Conservation (phyloP, 139 green algal species). For the Protoeuglena noctilucae region DNA sequence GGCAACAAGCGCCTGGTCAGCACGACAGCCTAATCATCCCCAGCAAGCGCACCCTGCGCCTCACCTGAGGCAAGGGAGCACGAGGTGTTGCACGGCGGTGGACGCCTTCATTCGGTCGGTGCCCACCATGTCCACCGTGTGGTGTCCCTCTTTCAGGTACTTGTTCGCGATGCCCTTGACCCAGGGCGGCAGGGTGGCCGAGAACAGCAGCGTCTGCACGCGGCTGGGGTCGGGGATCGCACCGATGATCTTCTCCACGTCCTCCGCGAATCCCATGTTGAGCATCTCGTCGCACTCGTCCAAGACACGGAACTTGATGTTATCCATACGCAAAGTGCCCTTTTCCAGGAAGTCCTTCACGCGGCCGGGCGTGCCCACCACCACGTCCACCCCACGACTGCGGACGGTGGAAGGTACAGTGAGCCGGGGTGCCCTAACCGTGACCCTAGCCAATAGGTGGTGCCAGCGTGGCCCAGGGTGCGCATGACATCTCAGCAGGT, state of each 20-base stretch:
- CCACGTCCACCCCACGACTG: conserved; percentile 84
- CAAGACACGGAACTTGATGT: conserved; percentile 67
- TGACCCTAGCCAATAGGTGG: no score
- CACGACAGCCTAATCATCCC: conserved; percentile 3
- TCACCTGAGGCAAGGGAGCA: conserved; percentile 77
- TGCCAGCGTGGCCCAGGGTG: no score
- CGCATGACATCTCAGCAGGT: no score
- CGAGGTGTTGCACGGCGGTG: conserved; percentile 68
- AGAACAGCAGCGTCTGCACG: conserved; percentile 95
- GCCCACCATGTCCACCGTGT: conserved; percentile 82
- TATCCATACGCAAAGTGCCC: conserved; percentile 57
- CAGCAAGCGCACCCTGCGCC: background rate
- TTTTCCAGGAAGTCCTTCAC: conserved; percentile 90
- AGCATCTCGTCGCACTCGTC: conserved; percentile 99
- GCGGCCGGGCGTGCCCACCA: conserved; percentile 85
- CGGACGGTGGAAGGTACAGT: no score
- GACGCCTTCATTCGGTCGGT: conserved; percentile 73
- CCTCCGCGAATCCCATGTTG: conserved; percentile 99
- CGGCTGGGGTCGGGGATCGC: conserved; percentile 6
- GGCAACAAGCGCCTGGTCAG: conserved; percentile 21
- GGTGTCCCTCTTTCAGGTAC: conserved; percentile 14
- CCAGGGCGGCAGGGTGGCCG: conserved; percentile 86
- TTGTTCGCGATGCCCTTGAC: conserved; percentile 58
- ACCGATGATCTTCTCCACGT: conserved; percentile 91
- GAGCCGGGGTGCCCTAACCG: no score